Evolutionary conservation across 164 flowering plant genomes (phyloP), one percentile per base, ranked within the genome.

Genomic region (Dillenia suffruticosa): DNA sequence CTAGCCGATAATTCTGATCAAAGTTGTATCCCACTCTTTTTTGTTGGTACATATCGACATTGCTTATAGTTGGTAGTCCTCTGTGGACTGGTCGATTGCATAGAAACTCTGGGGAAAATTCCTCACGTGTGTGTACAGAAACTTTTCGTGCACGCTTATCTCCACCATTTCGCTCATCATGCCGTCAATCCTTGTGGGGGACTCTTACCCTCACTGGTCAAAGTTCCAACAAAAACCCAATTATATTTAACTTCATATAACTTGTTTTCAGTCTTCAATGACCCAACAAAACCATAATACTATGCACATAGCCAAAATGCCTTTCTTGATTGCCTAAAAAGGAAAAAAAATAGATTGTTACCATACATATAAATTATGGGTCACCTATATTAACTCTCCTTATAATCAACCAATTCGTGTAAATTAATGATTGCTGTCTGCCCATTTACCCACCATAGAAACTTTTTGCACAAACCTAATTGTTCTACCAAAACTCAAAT

Each of bases 41-140:
- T 57, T 54, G 66, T 46, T 70, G 65, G 15, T 26, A 70, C 44
- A 46, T 69, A 54, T 69, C 73, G 32, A 51, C 57, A 63, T 73
- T 80, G 50, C 59, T 50, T 54, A 67, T 62, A 6, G 52, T 56
- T 1, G 78, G 50, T 19, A 54, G 63, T 49, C 68, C 74, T 59
- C 76, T 74, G 26, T 73, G 14, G 63, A 68, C 51, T 26, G 56
- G 66, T 57, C 82, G 80, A 61, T 86, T 84, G 59, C 83, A 71
- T 49, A 81, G 64, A 70, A 88, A 87, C 63, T 81, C 81, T 13
- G 70, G 2, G 13, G 90, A 81, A 66, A 91, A 91, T 61, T 85
- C 94, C 77, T 91, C 97, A 24, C 94, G 96, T 2, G 90, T 88
- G 77, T 83, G 91, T 63, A 72, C 59, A 64, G 85, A 88, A 22